phyloP scores from a whole-genome alignment of 345 rosid genomes.

The Syzygium aromaticum region DNA sequence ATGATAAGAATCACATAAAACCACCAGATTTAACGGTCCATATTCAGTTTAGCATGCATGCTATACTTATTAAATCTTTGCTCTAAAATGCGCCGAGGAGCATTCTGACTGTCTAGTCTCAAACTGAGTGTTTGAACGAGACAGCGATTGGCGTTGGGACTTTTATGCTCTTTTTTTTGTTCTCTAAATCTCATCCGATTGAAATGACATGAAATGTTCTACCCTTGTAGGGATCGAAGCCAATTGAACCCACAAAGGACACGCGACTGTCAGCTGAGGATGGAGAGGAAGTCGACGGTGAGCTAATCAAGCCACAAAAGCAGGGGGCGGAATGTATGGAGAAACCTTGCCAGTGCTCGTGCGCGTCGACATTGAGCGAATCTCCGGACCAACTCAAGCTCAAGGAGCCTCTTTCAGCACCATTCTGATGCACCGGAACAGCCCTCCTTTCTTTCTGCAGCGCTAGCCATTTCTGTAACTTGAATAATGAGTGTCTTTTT shows the following conservation, averaged over 20 bases:
- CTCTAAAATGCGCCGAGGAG: neutral
- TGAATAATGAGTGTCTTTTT: neutral
- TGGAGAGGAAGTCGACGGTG: neutral
- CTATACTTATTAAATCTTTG: neutral
- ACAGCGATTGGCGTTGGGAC: neutral
- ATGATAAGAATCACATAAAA: neutral
- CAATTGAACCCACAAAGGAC: neutral
- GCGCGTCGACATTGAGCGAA: neutral
- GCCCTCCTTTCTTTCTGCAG: neutral
- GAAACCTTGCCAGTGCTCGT: conserved; percentile 30
- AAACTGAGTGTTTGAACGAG: neutral
- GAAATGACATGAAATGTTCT: neutral
- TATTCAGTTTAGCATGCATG: neutral
- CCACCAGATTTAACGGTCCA: neutral
- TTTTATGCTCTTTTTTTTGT: neutral
- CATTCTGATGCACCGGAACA: conserved; percentile 11
- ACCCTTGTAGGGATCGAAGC: conserved; percentile 12
- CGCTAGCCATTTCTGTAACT: neutral
- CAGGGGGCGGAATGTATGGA: neutral
- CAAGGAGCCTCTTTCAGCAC: conserved; percentile 41
- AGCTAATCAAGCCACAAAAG: neutral
- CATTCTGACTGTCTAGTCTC: neutral
- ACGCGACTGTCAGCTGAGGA: neutral
- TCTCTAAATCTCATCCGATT: neutral
- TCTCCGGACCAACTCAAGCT: conserved; percentile 13